Base-by-base conservation (phyloP, 2,329 filamentous ascomycete species). In the Knufia fluminis region DNA sequence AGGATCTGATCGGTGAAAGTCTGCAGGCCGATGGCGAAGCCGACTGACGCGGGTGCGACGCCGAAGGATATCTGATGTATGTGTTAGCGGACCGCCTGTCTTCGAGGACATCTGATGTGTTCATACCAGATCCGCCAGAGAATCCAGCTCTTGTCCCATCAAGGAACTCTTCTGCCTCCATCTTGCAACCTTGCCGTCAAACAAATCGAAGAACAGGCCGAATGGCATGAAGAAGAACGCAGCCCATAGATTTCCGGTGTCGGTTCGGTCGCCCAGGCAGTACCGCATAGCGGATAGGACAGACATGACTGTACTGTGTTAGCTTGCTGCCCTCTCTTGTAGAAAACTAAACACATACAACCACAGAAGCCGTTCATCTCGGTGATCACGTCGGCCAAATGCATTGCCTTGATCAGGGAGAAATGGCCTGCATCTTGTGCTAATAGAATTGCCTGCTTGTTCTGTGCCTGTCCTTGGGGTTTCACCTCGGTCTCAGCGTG, bases 101-200 rank as follows among this genome's bases (percentile, higher is more conserved):
- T 28, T 26, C 14, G 20, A 24, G 8, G 19, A n/a, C n/a, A 28
- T 38, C 9, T 8, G 12, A 12, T 28, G 6, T 12, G 26, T 28
- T 24, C 79, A 23, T 83, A 95, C 89, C 74, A 98, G 67, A 66
- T 98, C 92, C 49, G 92, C 92, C 42, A 98, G 76, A 4, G 91
- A 97, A 68, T 98, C 92, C 49, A 98, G 74, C 69, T 98, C 92
- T 68, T 96, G 91, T 10, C 92, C 92, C 91, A 98, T 97, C 65
- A 98, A 75, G 61, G 86, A 94, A 62, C 87, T 92, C 82, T 96
- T 98, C 71, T 88, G 85, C 66, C 92, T 82, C 92, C 92, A 97
- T 57, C 92, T 78, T 55, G 92, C 92, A 49, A 98, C 90, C 65
- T 90, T 92, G 64, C 92, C 92, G 67, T 98, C 92, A 77, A 97